Evolutionary conservation across 495 filamentous ascomycete species (phyloP).

Genomic region (Xylaria cubensis): DNA sequence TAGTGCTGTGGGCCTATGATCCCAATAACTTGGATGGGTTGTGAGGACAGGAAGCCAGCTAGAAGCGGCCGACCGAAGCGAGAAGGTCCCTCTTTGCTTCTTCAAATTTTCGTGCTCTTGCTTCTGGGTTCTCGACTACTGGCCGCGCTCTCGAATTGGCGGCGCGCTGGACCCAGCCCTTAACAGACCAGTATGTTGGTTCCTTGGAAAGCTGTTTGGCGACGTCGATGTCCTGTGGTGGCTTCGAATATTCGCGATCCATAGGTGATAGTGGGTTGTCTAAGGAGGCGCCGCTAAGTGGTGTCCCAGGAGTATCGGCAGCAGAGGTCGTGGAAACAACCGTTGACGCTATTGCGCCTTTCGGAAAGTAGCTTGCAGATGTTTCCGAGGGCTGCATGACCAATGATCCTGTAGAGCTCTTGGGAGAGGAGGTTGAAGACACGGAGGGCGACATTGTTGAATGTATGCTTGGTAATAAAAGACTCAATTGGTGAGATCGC

Average conservation of each 20-base stretch:
- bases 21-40: not conserved
- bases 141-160: constrained; percentile 24
- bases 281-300: constrained; percentile 13
- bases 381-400: constrained; percentile 30
- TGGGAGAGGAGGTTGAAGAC: not conserved
- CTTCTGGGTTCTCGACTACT: constrained; percentile 35
- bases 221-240: constrained; percentile 43
- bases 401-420: not conserved
- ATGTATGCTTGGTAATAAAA: not conserved
- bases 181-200: constrained; percentile 46
- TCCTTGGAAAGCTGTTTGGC: constrained; percentile 48
- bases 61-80: constrained; percentile 34
- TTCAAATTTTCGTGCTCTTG: constrained; percentile 42
- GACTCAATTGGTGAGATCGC: not conserved
- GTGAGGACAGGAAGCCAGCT: not conserved
- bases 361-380: constrained; percentile 33
- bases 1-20: not conserved
- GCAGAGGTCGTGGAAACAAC: constrained; percentile 27
- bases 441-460: constrained; percentile 7
- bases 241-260: constrained; percentile 44
- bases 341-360: constrained; percentile 25
- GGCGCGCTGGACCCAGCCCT: constrained; percentile 48
- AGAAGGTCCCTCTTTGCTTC: constrained; percentile 48
- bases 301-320: constrained; percentile 27
- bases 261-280: constrained; percentile 38